phyloP scores from a whole-genome alignment of 2,329 filamentous ascomycete species.

The Ascochyta rabiei region DNA sequence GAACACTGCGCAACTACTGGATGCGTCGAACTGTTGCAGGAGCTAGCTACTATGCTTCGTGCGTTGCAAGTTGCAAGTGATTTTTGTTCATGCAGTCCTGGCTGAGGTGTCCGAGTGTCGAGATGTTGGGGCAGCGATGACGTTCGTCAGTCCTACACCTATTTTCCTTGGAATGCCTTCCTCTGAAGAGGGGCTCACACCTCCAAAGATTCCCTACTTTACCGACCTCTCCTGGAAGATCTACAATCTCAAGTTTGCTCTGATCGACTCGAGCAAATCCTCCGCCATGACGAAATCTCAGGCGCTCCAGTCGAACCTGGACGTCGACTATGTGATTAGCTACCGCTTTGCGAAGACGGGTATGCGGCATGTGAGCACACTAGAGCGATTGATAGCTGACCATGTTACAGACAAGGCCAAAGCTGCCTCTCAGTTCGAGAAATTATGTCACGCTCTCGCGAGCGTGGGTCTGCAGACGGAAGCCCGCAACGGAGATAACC shows the following conservation, averaged over 20 bases:
- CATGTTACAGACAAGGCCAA: conserved; percentile 64
- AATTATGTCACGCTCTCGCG: conserved; percentile 76
- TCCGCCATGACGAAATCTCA: conserved; percentile 47
- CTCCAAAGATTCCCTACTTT: conserved; percentile 27
- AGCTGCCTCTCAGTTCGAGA: conserved; percentile 76
- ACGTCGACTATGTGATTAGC: conserved; percentile 87
- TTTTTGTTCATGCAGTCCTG: conserved; percentile 10
- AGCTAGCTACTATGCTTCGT: background rate
- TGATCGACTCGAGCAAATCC: conserved; percentile 26
- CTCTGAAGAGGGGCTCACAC: conserved; percentile 18
- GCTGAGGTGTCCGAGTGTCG: background rate
- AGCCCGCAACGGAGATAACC: conserved; percentile 78
- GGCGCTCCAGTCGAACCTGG: conserved; percentile 60
- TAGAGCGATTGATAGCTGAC: conserved; percentile 18
- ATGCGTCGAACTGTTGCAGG: background rate
- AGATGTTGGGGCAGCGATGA: conserved; percentile 30
- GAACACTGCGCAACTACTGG: background rate
- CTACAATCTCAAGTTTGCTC: conserved; percentile 26
- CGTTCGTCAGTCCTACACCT: conserved; percentile 32
- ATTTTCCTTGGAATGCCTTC: conserved; percentile 35
- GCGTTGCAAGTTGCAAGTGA: background rate
- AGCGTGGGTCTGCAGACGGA: conserved; percentile 84
- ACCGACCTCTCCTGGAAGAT: conserved; percentile 24
- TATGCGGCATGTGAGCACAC: conserved; percentile 45
- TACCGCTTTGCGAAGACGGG: conserved; percentile 74